A percentile compares a stretch with the other conserved stretches of the same genome.
phyloP scores from a whole-genome alignment of 257 asterid genomes.

The Solanum peruvianum region DNA sequence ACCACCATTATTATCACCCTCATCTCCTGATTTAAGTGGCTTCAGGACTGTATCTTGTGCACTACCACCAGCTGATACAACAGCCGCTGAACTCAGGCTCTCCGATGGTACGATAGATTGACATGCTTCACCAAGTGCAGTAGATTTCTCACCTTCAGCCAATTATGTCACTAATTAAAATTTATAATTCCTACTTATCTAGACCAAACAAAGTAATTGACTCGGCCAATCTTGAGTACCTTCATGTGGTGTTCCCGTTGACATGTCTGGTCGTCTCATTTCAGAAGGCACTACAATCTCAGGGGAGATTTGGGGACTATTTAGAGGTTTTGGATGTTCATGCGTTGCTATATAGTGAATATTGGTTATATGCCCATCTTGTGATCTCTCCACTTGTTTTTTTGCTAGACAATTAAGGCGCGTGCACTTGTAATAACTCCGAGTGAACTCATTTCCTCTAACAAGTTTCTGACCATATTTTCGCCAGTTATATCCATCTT shows the following conservation, averaged over 20 bases:
- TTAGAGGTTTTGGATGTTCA: conserved; percentile 60
- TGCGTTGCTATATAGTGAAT: conserved; percentile 62
- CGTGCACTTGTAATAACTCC: conserved; percentile 90
- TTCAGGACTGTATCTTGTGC: conserved; percentile 13
- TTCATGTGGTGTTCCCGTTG: conserved; percentile 15
- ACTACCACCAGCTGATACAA: conserved; percentile 23
- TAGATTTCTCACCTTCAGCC: conserved; percentile 32
- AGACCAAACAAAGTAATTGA: neutral
- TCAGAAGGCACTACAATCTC: conserved; percentile 15
- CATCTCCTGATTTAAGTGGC: conserved; percentile 19
- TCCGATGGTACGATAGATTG: conserved; percentile 21
- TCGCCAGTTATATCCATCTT: conserved; percentile 94
- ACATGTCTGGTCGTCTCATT: conserved; percentile 19
- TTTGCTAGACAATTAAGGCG: conserved; percentile 56
- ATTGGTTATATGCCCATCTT: conserved; percentile 59
- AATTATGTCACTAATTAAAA: conserved; percentile 11
- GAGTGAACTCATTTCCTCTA: conserved; percentile 71
- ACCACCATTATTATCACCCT: conserved; percentile 24
- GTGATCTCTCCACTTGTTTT: conserved; percentile 81
- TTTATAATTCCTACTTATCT: neutral
- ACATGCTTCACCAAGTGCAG: conserved; percentile 12
- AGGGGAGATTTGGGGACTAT: conserved; percentile 30
- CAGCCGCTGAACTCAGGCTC: conserved; percentile 11
- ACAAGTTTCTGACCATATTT: conserved; percentile 94
- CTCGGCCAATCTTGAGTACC: conserved; percentile 21